Evolutionary conservation across 352 stramenopile genomes (phyloP).

Genomic region (Pythium grandisporangium): DNA sequence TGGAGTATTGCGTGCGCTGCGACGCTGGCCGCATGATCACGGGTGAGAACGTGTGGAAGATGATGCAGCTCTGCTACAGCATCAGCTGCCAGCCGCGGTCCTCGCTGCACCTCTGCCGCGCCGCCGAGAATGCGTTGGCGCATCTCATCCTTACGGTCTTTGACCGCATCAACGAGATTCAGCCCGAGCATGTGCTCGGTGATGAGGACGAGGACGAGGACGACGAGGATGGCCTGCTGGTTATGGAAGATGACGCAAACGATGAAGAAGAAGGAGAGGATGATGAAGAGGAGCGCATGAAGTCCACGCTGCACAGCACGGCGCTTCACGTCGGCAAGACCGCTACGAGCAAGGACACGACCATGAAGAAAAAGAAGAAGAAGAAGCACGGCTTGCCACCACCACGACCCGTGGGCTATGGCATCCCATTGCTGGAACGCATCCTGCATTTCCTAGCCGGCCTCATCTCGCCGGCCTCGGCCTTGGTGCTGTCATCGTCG

Average conservation of each 20-base stretch:
- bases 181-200: conserved; percentile 11
- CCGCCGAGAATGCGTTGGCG: conserved; percentile 93
- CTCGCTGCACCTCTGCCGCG: conserved; percentile 88
- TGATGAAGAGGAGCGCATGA: no score
- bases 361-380: conserved; percentile 6
- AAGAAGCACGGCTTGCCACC: conserved; percentile 17
- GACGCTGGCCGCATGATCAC: conserved; percentile 87
- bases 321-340: no score
- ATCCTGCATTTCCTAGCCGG: conserved; percentile 92
- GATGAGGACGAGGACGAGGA: conserved; percentile 9
- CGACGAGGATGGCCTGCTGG: not conserved
- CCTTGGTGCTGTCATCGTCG: no score
- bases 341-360: not conserved
- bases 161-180: conserved; percentile 78
- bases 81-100: conserved; percentile 88
- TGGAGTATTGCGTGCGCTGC: conserved; percentile 92
- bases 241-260: no score
- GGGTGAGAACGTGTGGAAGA: conserved; percentile 90
- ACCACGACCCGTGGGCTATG: conserved; percentile 31
- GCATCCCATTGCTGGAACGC: conserved; percentile 85
- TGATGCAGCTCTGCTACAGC: conserved; percentile 95
- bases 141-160: conserved; percentile 97
- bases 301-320: no score
- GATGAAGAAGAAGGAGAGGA: no score
- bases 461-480: conserved; percentile 92